These are phyloP conservation scores for Sclerotinia borealis DNA, from an alignment of 2,329 filamentous ascomycete species.

Conservation along the genomic window DNA sequence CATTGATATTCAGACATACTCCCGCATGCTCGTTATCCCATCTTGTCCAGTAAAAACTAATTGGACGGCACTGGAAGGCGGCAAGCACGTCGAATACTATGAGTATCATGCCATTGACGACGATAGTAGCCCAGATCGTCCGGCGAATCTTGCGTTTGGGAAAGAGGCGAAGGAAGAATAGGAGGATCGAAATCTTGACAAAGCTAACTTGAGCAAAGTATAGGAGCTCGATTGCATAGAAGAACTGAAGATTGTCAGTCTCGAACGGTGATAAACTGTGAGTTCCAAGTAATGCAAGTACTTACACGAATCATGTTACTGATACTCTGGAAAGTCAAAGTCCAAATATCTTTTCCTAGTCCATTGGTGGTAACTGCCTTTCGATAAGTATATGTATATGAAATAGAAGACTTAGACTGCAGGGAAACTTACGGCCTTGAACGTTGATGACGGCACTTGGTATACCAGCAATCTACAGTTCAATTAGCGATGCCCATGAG, in stretches of 20 bases:
- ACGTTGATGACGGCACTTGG: conserved; percentile 3
- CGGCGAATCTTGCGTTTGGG: conserved; percentile 10
- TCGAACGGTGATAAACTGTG: background rate
- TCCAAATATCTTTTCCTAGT: conserved; percentile 20
- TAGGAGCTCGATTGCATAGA: conserved; percentile 17
- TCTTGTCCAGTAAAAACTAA: conserved; percentile 46
- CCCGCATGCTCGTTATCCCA: conserved; percentile 45
- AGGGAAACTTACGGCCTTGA: background rate
- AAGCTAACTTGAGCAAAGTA: conserved; percentile 17
- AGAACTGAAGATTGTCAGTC: conserved; percentile 14
- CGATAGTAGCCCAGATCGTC: conserved; percentile 8
- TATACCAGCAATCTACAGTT: background rate
- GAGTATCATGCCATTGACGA: conserved; percentile 9
- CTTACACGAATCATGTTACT: conserved; percentile 17
- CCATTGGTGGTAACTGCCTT: conserved; percentile 13
- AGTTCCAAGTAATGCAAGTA: background rate
- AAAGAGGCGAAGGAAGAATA: conserved; percentile 22
- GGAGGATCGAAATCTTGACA: conserved; percentile 17
- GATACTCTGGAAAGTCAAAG: conserved; percentile 14
- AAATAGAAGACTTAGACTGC: too few species aligned
- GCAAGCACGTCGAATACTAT: conserved; percentile 16
- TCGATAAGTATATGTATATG: background rate
- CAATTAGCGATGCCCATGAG: background rate
- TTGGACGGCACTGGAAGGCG: conserved; percentile 41
- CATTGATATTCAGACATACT: conserved; percentile 44